A percentile compares a stretch with the other conserved stretches of the same genome.
Conservation (phyloP, 176 grass and related monocot genomes). For the Hyparrhenia diplandra region DNA sequence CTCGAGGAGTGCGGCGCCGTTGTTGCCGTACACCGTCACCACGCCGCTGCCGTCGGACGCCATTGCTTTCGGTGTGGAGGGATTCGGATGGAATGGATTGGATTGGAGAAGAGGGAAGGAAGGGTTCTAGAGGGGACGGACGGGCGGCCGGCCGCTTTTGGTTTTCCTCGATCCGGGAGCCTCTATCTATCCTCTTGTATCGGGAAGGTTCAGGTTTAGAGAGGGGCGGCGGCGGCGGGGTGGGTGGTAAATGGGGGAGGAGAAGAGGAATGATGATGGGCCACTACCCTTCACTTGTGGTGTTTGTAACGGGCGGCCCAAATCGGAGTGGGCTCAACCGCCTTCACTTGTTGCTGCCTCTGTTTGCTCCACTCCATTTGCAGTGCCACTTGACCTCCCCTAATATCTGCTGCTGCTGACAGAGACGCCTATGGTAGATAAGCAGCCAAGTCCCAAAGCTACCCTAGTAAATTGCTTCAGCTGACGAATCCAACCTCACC, state of each 20-base stretch:
- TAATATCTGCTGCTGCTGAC: too few relatives aligned
- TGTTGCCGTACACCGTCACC: conserved; percentile 58
- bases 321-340: background rate
- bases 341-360: too few relatives aligned
- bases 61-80: too few relatives aligned
- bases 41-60: conserved; percentile 55
- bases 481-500: too few relatives aligned
- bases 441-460: too few relatives aligned
- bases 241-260: background rate
- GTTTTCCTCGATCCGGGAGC: background rate
- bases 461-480: too few relatives aligned
- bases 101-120: background rate
- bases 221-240: background rate
- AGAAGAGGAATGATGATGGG: background rate
- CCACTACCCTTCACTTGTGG: background rate
- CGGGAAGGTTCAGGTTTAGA: background rate
- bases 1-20: conserved; percentile 25
- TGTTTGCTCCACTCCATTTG: too few relatives aligned
- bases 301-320: background rate
- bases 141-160: too few relatives aligned
- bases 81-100: background rate
- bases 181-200: background rate
- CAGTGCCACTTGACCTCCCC: too few relatives aligned
- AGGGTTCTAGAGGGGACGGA: background rate
- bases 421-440: too few relatives aligned